Percentiles rank a stretch among this genome's conserved stretches.
Evolutionary conservation across 345 rosid species (phyloP).

Genomic region (thale cress (Arabidopsis thaliana)): TAIR10.1 NC_003075.7:15757001-15757500

Average conservation of each 20-base stretch:
- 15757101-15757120: slow-evolving; percentile 88
- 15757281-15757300: slow-evolving; percentile 29
- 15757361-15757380: slow-evolving; percentile 70
- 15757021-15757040: slow-evolving; percentile 68
- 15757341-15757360: slow-evolving; percentile 50
- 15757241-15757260: slow-evolving; percentile 58
- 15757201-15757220: slow-evolving; percentile 82
- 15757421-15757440: slow-evolving; percentile 7
- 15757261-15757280: slow-evolving; percentile 52
- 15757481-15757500: slow-evolving; percentile 6
- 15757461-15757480: not conserved
- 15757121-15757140: slow-evolving; percentile 90
- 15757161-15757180: slow-evolving; percentile 72
- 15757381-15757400: slow-evolving; percentile 85
- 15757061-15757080: slow-evolving; percentile 64
- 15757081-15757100: slow-evolving; percentile 67
- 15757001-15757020: slow-evolving; percentile 90
- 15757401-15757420: slow-evolving; percentile 73
- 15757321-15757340: slow-evolving; percentile 16
- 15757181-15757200: slow-evolving; percentile 68
- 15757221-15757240: slow-evolving; percentile 66
- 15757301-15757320: not conserved
- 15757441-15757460: slow-evolving; percentile 9
- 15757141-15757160: slow-evolving; percentile 65
- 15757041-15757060: slow-evolving; percentile 56